Conservation (phyloP, 2,329 filamentous ascomycete species). For the Ophiostoma sp. region DNA sequence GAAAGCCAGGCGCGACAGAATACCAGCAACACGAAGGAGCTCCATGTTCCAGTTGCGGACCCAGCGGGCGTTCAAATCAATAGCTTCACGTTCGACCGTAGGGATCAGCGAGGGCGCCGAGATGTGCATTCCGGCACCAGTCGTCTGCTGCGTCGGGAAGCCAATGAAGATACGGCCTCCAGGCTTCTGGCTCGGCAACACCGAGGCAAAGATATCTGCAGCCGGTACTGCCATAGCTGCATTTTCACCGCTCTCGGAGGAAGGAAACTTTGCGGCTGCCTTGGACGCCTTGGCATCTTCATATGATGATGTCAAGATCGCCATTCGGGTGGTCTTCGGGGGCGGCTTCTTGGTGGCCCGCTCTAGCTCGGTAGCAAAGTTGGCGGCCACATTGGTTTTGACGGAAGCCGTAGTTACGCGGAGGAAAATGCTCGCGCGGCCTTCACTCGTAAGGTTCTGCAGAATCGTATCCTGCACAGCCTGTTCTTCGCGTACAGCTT, state of each 20-base stretch:
- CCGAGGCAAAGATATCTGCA: slow-evolving; percentile 79
- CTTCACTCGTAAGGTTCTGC: slow-evolving; percentile 65
- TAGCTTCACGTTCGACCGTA: slow-evolving; percentile 92
- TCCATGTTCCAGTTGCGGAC: slow-evolving; percentile 95
- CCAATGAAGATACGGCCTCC: slow-evolving; percentile 91
- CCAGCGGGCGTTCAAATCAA: slow-evolving; percentile 92
- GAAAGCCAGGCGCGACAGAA: slow-evolving; percentile 84
- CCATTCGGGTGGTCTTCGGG: slow-evolving; percentile 77
- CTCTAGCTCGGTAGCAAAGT: slow-evolving; percentile 79
- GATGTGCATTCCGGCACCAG: slow-evolving; percentile 86
- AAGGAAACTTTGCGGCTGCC: slow-evolving; percentile 22
- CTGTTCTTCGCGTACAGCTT: slow-evolving; percentile 57
- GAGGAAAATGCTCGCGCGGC: slow-evolving; percentile 77
- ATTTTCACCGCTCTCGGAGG: slow-evolving; percentile 34
- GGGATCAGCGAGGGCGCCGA: slow-evolving; percentile 95
- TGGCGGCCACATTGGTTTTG: slow-evolving; percentile 64
- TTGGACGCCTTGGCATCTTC: slow-evolving; percentile 68
- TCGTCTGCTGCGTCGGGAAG: slow-evolving; percentile 95
- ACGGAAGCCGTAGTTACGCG: slow-evolving; percentile 80
- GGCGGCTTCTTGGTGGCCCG: slow-evolving; percentile 96
- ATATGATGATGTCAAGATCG: slow-evolving; percentile 86
- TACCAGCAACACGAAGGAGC: slow-evolving; percentile 83
- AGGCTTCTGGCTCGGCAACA: slow-evolving; percentile 76
- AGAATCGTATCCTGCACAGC: slow-evolving; percentile 56
- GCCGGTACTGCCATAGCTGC: slow-evolving; percentile 40